phyloP scores from a whole-genome alignment of 768 basidiomycete genomes.

The Calocera cornea region DNA sequence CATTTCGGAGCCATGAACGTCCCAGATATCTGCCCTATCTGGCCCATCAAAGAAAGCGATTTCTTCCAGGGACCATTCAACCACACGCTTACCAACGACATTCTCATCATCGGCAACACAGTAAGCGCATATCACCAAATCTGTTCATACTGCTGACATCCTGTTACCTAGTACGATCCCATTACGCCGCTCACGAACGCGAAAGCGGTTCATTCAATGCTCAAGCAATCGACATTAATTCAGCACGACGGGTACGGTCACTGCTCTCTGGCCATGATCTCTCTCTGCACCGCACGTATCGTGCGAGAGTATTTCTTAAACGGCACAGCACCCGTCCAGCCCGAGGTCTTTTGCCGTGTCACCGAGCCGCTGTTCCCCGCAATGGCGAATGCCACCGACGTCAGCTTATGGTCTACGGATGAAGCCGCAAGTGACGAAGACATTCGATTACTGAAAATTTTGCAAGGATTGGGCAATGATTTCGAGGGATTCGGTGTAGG shows the following conservation, averaged over 20 bases:
- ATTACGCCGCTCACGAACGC: slow-evolving; percentile 23
- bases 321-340: slow-evolving; percentile 19
- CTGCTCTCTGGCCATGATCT: slow-evolving; percentile 17
- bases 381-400: neutral
- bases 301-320: slow-evolving; percentile 20
- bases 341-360: slow-evolving; percentile 17
- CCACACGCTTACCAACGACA: slow-evolving; percentile 11
- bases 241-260: slow-evolving; percentile 23
- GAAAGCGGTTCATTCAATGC: slow-evolving; percentile 15
- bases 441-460: neutral
- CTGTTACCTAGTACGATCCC: slow-evolving; percentile 13
- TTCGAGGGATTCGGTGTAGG: neutral
- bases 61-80: slow-evolving; percentile 16
- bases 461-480: neutral
- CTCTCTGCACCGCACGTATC: slow-evolving; percentile 17
- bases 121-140: slow-evolving; percentile 2
- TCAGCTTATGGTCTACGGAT: neutral
- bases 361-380: slow-evolving; percentile 17
- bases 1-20: neutral
- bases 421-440: neutral
- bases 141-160: neutral
- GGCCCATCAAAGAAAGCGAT: slow-evolving; percentile 11
- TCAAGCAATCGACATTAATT: slow-evolving; percentile 19
- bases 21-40: slow-evolving; percentile 18
- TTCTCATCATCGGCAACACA: slow-evolving; percentile 16